These are phyloP conservation scores for Nannochloropsis granulata DNA, from an alignment of 108 stramenopile genomes.

Conservation along the genomic window DNA sequence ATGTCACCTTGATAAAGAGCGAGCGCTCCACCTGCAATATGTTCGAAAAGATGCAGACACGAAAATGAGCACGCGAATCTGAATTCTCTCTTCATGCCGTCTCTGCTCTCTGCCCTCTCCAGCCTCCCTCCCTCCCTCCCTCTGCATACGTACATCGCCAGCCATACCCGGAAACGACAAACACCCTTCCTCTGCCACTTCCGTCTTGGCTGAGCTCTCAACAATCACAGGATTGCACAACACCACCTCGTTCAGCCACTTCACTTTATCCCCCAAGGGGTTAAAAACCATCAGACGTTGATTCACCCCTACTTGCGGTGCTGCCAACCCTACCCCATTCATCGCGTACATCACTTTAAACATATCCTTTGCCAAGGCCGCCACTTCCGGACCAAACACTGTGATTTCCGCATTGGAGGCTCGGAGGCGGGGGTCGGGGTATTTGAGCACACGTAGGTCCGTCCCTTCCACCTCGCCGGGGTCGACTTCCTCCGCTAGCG, in stretches of 20 bases:
- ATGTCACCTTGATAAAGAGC: conserved; percentile 86
- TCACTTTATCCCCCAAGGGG: conserved; percentile 55
- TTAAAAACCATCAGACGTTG: conserved; percentile 82
- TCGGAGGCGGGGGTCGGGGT: conserved; percentile 75
- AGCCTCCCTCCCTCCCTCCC: too few species aligned
- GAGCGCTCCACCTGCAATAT: conserved; percentile 15
- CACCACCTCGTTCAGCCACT: conserved; percentile 60
- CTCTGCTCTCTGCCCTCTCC: background rate
- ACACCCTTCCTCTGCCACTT: conserved; percentile 69
- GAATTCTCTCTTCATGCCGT: background rate
- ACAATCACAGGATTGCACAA: conserved; percentile 68
- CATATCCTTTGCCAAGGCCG: conserved; percentile 71
- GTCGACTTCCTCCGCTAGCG: conserved; percentile 5
- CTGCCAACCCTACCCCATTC: conserved; percentile 75
- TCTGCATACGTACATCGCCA: conserved; percentile 51
- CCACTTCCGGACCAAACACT: conserved; percentile 47
- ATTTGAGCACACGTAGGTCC: conserved; percentile 63
- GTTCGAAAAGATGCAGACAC: background rate
- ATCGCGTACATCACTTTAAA: conserved; percentile 86
- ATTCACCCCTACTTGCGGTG: conserved; percentile 63
- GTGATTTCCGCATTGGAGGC: conserved; percentile 54
- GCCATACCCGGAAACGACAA: conserved; percentile 74
- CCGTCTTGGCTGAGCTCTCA: conserved; percentile 35
- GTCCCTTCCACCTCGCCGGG: conserved; percentile 30
- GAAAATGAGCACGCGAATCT: background rate